A percentile compares a stretch with the other conserved stretches of the same genome.
Conservation (phyloP, 2,329 filamentous ascomycete species). For the Cladophialophora carrionii region DNA sequence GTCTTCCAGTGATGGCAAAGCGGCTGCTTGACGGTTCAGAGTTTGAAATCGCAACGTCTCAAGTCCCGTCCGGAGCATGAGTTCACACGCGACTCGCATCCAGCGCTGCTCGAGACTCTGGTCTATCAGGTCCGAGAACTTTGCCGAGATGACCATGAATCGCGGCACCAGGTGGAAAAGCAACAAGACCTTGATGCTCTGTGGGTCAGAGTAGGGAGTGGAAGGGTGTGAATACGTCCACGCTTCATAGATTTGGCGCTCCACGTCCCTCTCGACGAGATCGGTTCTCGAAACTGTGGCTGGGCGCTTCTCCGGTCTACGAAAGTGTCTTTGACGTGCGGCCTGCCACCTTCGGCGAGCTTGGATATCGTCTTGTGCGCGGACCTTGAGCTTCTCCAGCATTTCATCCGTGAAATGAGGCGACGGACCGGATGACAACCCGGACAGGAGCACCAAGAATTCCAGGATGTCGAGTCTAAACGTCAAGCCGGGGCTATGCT, state of each 20-base stretch:
- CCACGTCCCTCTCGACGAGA: slow-evolving; percentile 3
- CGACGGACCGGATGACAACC: not conserved
- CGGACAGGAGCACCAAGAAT: slow-evolving; percentile 29
- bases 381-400: not conserved
- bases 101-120: slow-evolving; percentile 24
- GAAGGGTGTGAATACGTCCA: slow-evolving; percentile 1
- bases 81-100: slow-evolving; percentile 34
- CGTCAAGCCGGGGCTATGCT: slow-evolving; percentile 8
- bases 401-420: slow-evolving; percentile 2
- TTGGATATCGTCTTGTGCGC: slow-evolving; percentile 8
- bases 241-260: slow-evolving; percentile 19
- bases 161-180: slow-evolving; percentile 31
- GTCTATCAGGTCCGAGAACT: slow-evolving; percentile 20
- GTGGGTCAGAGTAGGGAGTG: not conserved
- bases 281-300: not conserved
- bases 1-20: slow-evolving; percentile 27
- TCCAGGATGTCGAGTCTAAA: slow-evolving; percentile 30
- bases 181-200: not conserved
- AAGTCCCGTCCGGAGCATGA: slow-evolving; percentile 35
- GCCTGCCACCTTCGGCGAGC: slow-evolving; percentile 23
- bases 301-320: slow-evolving; percentile 5
- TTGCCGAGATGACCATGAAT: slow-evolving; percentile 36
- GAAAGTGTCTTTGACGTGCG: slow-evolving; percentile 11
- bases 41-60: slow-evolving; percentile 20
- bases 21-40: not conserved